Percentiles rank a stretch among this genome's conserved stretches.
Evolutionary conservation across 169 alveolate species (phyloP).

Genomic region (Plasmodium gonderi): DNA sequence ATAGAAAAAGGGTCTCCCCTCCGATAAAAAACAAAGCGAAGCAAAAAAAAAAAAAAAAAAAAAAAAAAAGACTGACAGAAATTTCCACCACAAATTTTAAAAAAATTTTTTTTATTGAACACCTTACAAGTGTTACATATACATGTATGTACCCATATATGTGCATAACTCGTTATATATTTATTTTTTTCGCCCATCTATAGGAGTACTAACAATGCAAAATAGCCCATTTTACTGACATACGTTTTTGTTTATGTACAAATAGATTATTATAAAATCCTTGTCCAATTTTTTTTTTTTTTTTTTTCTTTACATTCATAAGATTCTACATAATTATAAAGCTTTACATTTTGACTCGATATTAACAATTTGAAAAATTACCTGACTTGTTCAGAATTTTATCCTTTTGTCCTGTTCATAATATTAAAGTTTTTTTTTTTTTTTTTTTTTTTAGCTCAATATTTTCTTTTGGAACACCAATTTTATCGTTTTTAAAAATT

Average conservation of each 20-base stretch:
- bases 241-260: neutral
- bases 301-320: too few species aligned
- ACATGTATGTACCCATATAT: neutral
- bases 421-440: neutral
- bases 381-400: slow-evolving; percentile 1
- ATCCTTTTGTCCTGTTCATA: neutral
- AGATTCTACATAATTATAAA: neutral
- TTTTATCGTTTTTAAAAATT: neutral
- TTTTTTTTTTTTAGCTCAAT: neutral
- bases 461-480: neutral
- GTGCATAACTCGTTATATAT: neutral
- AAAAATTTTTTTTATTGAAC: neutral
- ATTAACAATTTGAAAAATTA: neutral
- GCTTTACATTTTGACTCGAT: neutral
- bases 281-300: neutral
- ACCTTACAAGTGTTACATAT: neutral
- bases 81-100: neutral
- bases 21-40: neutral
- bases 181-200: neutral
- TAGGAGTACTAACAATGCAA: neutral
- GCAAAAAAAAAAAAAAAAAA: neutral
- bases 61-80: neutral
- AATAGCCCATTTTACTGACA: neutral
- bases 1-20: neutral
- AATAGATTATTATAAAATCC: neutral